These are phyloP conservation scores for Yarrowia alimentaria DNA, from an alignment of 805 yeast genomes.

Conservation along the genomic window DNA sequence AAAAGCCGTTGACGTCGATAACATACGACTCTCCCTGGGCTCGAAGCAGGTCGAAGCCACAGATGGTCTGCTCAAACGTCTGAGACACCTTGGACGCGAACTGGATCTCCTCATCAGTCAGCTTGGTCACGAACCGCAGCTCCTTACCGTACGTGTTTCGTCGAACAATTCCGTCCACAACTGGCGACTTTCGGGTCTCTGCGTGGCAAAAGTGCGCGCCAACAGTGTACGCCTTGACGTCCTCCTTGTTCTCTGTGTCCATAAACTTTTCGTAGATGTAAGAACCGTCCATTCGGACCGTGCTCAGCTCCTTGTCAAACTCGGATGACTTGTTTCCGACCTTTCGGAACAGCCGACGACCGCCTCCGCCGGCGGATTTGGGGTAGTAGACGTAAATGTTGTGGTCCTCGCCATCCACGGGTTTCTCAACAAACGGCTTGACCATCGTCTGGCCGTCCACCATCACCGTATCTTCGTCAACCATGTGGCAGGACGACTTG, in stretches of 20 bases:
- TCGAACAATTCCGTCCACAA: constrained; percentile 97
- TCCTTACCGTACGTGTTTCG: constrained; percentile 98
- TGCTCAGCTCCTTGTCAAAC: constrained; percentile 73
- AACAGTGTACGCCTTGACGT: constrained; percentile 97
- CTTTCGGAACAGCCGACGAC: constrained; percentile 87
- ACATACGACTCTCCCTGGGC: constrained; percentile 87
- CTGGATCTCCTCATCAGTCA: constrained; percentile 67
- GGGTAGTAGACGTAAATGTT: constrained; percentile 92
- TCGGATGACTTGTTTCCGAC: constrained; percentile 97
- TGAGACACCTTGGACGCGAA: constrained; percentile 78
- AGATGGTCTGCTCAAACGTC: constrained; percentile 85
- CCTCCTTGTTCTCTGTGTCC: constrained; percentile 98
- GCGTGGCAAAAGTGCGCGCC: constrained; percentile 93
- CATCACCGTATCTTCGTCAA: constrained; percentile 76
- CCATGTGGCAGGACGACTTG: constrained; percentile 65
- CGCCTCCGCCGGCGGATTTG: constrained; percentile 92
- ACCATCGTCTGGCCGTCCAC: constrained; percentile 69
- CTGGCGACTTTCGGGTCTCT: constrained; percentile 97
- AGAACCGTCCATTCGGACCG: constrained; percentile 86
- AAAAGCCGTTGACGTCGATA: constrained; percentile 96
- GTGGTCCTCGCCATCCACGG: constrained; percentile 98
- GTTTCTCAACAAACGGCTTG: constrained; percentile 97
- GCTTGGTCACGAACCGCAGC: constrained; percentile 80
- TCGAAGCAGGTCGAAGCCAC: constrained; percentile 93
- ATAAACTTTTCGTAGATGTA: constrained; percentile 90